A percentile compares a stretch with the other conserved stretches of the same genome.
These are phyloP conservation scores for Aspergillus sclerotialis DNA, from an alignment of 2,329 filamentous ascomycete species.

Conservation along the genomic window DNA sequence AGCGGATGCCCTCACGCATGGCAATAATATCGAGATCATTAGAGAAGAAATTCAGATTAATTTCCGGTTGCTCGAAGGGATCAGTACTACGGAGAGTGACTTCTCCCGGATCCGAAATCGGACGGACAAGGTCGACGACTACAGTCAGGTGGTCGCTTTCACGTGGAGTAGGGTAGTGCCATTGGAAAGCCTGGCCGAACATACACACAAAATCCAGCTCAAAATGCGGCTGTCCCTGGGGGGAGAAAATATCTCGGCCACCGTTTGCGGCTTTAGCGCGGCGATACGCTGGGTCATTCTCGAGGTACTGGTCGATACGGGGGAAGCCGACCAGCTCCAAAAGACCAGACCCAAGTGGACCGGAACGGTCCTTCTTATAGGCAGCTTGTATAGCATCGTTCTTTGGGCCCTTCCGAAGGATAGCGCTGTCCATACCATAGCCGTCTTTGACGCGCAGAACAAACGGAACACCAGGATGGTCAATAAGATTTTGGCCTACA, in stretches of 20 bases:
- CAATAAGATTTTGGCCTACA: slow-evolving; percentile 20
- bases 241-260: slow-evolving; percentile 46
- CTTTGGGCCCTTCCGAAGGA: slow-evolving; percentile 29
- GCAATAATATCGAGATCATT: slow-evolving; percentile 48
- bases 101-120: slow-evolving; percentile 36
- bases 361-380: slow-evolving; percentile 36
- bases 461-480: slow-evolving; percentile 34
- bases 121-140: slow-evolving; percentile 44
- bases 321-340: slow-evolving; percentile 12
- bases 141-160: slow-evolving; percentile 48
- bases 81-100: slow-evolving; percentile 35
- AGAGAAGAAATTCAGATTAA: slow-evolving; percentile 41
- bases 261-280: slow-evolving; percentile 33
- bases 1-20: slow-evolving; percentile 51
- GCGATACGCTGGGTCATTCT: slow-evolving; percentile 41
- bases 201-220: slow-evolving; percentile 57
- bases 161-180: slow-evolving; percentile 36
- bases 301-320: slow-evolving; percentile 25
- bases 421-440: slow-evolving; percentile 28
- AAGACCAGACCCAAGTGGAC: slow-evolving; percentile 16
- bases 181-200: slow-evolving; percentile 47
- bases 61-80: slow-evolving; percentile 27
- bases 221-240: slow-evolving; percentile 52
- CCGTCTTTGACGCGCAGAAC: slow-evolving; percentile 38
- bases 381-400: slow-evolving; percentile 23